Evolutionary conservation across 1,139 yeast genomes (phyloP), one percentile per base, ranked within the genome.

Genomic region (Sugiyamaella japonica): DNA sequence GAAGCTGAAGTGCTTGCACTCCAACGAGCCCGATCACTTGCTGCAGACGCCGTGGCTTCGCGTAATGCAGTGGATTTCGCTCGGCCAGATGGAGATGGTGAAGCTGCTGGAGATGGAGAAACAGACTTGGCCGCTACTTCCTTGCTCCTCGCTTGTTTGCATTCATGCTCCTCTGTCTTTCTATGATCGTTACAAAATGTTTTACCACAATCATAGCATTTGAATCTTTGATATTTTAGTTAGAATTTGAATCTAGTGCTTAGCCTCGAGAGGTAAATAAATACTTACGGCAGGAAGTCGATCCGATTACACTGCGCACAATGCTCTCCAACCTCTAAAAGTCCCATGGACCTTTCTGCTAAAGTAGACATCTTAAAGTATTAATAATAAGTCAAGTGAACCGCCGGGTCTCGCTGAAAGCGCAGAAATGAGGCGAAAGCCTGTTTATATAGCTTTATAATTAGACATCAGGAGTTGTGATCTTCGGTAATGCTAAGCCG

Each of bases 251-350:
- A n/a, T 34, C 38, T n/a, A 3, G 20, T n/a, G 23, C 15, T 5
- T 40, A 31, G n/a, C 46, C 37, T 28, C 37, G 23, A 15, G 46
- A 25, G 16, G 31, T 28, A 9, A 28, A 29, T 29, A 9, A n/a
- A 15, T 39, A 53, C 56, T 53, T 48, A 53, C 32, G 87, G 87
- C 23, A 83, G 71, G 58, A 82, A 83, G 64, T 83, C 86, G 15
- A 82, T 70, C 58, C 73, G 76, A 55, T 75, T 73, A 65, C 87
- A 83, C 17, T 57, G 51, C 39, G 61, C 60, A 66, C 87, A 83
- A 64, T 82, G 82, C 53, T 74, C 70, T 40, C 87, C 87, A 3
- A 82, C 73, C 58, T 82, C 77, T 65, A 83, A 71, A 36, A 80
- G 67, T 15, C 83, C 82, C 53, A 59, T 53, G 16, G 57, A 48